Base-by-base conservation (phyloP, 1,284 basidiomycete species). In the Leccinum proliferum region DNA sequence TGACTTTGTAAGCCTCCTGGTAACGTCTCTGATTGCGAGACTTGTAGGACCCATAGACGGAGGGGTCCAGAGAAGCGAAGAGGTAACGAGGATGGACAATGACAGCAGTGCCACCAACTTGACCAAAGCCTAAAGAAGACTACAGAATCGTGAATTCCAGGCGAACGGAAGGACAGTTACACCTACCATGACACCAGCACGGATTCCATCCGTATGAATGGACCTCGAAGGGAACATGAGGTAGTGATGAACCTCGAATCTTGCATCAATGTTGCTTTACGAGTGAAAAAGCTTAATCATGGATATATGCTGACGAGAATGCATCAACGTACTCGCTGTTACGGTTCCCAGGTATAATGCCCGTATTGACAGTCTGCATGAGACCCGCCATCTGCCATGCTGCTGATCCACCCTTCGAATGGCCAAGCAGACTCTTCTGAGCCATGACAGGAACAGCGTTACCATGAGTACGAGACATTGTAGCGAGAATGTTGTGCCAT, bases 41-140 rank as follows among this genome's bases (percentile, higher is more conserved):
- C 76, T 82, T 85, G 82, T 99, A 99, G 37, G 80, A 77, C 58
- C 87, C 85, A 70, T 95, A 96, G 65, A 82, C 75, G 35, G 84
- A 79, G 2, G 89, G 83, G 66, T 92, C 87, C 53, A 98, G 78
- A 12, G 91, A 83, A 60, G 89, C 96, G 67, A 95, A 89, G 66
- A 98, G 83, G 80, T 94, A 94, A 68, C 93, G 91, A 59, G 97
- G 94, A 77, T 99, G 90, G 62, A 99, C 75, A 68, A 98, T 81
- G 66, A 96, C 83, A 57, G 88, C 90, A 65, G 90, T 93, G 65
- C 96, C 97, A 66, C 96, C 97, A 67, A 98, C 96, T 85, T 99
- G 97, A 71, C 96, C 97, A 82, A 99, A 99, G 70, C 97, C 97
- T 80, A 99, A 99, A 18, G 95, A 98, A 4, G 96, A 98, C 83